phyloP scores from a whole-genome alignment of 1,284 basidiomycete genomes.

The Irpex lacteus region DNA sequence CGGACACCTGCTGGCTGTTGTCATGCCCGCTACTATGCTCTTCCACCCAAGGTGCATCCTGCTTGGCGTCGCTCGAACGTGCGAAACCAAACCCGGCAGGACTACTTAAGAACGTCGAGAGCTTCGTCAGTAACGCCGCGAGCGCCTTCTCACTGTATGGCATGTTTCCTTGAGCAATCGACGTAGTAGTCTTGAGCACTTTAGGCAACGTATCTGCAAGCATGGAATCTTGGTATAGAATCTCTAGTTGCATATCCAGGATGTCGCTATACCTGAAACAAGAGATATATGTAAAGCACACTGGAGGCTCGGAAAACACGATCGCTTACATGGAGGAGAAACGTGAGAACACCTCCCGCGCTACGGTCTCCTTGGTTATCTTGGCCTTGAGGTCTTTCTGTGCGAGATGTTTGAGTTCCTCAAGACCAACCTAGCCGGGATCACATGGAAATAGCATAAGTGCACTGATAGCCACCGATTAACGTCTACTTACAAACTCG shows the following conservation, averaged over 20 bases:
- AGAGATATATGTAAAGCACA: no score
- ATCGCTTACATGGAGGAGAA: slow-evolving; percentile 15
- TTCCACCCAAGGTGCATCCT: no score
- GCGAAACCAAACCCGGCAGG: no score
- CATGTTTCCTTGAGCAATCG: background rate
- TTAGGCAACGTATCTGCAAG: background rate
- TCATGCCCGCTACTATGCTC: no score
- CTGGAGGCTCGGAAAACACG: background rate
- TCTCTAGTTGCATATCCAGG: slow-evolving; percentile 4
- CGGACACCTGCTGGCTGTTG: no score
- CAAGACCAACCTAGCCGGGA: slow-evolving; percentile 9
- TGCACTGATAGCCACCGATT: background rate
- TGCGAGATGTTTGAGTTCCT: slow-evolving; percentile 11
- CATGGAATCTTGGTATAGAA: background rate
- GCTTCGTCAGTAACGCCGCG: background rate
- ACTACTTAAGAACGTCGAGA: background rate
- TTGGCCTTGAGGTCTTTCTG: slow-evolving; percentile 2
- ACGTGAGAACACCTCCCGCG: slow-evolving; percentile 16
- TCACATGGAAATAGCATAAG: background rate
- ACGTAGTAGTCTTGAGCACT: background rate
- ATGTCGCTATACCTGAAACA: slow-evolving; percentile 4
- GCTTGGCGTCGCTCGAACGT: no score
- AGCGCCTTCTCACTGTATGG: background rate
- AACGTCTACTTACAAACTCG: slow-evolving; percentile 10
- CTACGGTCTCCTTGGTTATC: slow-evolving; percentile 6